Evolutionary conservation across 805 yeast genomes (phyloP).

Genomic region (Saturnispora quitensis): DNA sequence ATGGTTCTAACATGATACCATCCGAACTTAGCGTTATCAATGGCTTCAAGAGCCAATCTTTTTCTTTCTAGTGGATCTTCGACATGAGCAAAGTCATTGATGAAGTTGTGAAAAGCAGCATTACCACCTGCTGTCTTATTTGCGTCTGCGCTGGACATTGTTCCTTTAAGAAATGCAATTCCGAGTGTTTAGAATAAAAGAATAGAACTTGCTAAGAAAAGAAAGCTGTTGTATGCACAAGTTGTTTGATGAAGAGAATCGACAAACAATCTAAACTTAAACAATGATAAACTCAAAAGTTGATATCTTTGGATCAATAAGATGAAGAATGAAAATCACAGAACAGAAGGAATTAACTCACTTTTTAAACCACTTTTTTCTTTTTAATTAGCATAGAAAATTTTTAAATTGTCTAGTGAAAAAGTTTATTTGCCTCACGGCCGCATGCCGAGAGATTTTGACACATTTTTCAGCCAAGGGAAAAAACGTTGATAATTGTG

Average conservation of each 20-base stretch:
- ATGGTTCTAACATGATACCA: slow-evolving; percentile 81
- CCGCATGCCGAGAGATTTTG: not conserved
- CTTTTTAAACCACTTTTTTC: not conserved
- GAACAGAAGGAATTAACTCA: not conserved
- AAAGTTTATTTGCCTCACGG: not conserved
- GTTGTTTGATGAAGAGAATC: not conserved
- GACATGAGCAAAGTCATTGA: slow-evolving; percentile 71
- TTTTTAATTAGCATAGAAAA: not conserved
- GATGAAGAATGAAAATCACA: not conserved
- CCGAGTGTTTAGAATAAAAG: not conserved
- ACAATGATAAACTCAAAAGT: not conserved
- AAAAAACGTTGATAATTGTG: not conserved
- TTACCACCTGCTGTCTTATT: slow-evolving; percentile 60
- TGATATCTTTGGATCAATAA: not conserved
- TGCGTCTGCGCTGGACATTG: not conserved
- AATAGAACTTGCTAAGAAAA: not conserved
- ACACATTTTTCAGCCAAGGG: not conserved
- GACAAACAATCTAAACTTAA: not conserved
- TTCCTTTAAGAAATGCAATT: not conserved
- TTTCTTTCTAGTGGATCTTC: slow-evolving; percentile 83
- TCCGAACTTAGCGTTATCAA: slow-evolving; percentile 70
- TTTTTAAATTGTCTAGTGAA: not conserved
- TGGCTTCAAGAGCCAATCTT: slow-evolving; percentile 74
- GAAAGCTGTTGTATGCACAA: not conserved
- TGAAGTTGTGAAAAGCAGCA: slow-evolving; percentile 75